Base-by-base conservation (phyloP, 345 rosid species). In the Citrus glauca region DNA sequence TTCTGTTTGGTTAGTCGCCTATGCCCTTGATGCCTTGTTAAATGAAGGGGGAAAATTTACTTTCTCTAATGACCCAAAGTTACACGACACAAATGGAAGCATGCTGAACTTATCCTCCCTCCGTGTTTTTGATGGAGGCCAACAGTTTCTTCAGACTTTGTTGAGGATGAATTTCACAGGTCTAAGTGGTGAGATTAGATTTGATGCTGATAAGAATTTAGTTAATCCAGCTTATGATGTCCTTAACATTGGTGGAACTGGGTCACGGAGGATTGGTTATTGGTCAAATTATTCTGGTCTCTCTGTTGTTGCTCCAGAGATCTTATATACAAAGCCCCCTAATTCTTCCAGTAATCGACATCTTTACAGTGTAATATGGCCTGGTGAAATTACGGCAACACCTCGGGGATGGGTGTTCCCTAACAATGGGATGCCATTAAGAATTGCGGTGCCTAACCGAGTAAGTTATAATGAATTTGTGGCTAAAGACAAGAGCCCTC, bases 401-500 rank as follows among this genome's bases (percentile, higher is more conserved):
- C 99, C 98, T 14, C 89, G 87, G 68, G 99, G 99, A 66, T 93
- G 99, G 98, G 96, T 92, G 20, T 93, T 95, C 84, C 93, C 98
- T 9, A 82, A 92, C 84, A 93, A 95, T 69, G 98, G 97, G 76
- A 81, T 83, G 81, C 93, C 96, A 10, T 87, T 95, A 33, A 83
- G 85, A 32, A 93, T 93, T 64, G 93, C 85, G 0, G 98, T 95
- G 75, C 99, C 99, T 30, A 68, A 93, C 84, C 90, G 99, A 33
- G 88, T 86, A 69, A 82, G 87, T 84, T 95, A 82, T 75, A 79
- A 80, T 75, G 86, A 92, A 78, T 89, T 86, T 82, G 90, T 79
- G 66, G 71, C 84, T 7, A 88, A 82, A 82, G 99, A 93, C 71
- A 84, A 76, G 11, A 78, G 80, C 65, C 90, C 97, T 2, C 96